Base-by-base conservation (phyloP, 768 basidiomycete species). In the Boletus subparvulus region DNA sequence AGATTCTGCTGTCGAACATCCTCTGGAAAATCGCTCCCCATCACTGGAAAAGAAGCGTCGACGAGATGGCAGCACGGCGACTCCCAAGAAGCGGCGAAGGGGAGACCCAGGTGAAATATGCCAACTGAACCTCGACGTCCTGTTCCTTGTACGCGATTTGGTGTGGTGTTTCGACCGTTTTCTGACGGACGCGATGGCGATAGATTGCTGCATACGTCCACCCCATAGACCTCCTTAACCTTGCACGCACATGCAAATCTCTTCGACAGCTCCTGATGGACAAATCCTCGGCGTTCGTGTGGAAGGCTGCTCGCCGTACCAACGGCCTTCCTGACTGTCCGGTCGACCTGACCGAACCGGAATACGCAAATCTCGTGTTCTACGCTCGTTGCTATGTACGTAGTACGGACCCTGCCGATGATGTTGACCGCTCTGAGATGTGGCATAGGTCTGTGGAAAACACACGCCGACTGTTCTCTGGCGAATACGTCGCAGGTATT, bases 121-220 rank as follows among this genome's bases (percentile, higher is more conserved):
- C 37, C 55, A 37, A 11, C 37, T 63, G 26, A 65, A 68, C 46
- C 55, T 68, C 26, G 64, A 54, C 40, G 40, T 51, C 1, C 19
- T 51, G 12, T 41, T 42, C 14, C 30, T 51, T 11, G 50, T 17
- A 54, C 60, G 13, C 44, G 47, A 17, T 49, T 37, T 35, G 5
- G 26, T 14, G 47, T 16, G 1, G 26, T 21, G 32, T 32, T 50
- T 40, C 30, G 9, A 21, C 24, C 30, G 16, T 13, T 16, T 17
- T 5, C n/a, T 54, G 11, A 51, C 2, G 3, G n/a, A 36, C 3
- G 19, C 4, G 0, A 32, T 47, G 37, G 13, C 9, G 37, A 13
- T 36, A 36, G 50, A 21, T 42, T 7, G 40, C 41, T 14, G 16
- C 30, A 33, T 42, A 33, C 30, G 7, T 42, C 30, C 19, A 32